Base-by-base conservation (phyloP, 139 green algal genomes). In the Volvox africanus region DNA sequence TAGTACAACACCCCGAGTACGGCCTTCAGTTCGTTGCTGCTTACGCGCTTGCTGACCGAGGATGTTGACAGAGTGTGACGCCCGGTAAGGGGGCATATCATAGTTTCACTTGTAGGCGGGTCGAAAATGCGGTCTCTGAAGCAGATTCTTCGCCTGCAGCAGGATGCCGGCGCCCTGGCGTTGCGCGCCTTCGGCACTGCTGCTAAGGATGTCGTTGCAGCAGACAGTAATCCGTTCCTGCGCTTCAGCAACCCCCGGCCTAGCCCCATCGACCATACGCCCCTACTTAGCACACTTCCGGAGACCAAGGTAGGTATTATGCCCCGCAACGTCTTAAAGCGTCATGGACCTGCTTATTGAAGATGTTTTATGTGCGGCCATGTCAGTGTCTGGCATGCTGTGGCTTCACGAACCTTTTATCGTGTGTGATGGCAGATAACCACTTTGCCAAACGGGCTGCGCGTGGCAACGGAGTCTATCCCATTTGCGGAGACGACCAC, bases 401-500 rank as follows among this genome's bases (percentile, higher is more conserved):
- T 33, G 9, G 71, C 71, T n/a, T 79, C 71, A 79, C 20, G 18
- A 28, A 6, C 65, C 11, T 65, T 9, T 65, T 67, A 62, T 84
- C 35, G 82, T 80, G 83, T 24, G 35, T 89, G 86, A 90, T 90
- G 86, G 86, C 96, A 99, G 96, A 96, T 99, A 62, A 99, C 98
- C 32, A 98, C 96, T 14, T 94, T 99, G 55, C 62, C 93, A 32
- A 99, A 98, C 92, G 98, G 98, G 35, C 91, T 99, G 87, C 94
- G 98, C 11, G 97, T 99, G n/a, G 97, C 97, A 1, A 98, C 96
- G 17, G 97, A 99, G 93, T 89, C 95, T 16, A 96, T 95, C 24
- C 97, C 98, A 6, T 95, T 96, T 77, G 95, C 98, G 0, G 94
- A 97, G 68, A 99, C 98, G 1, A 97, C 98, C 13, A 99, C 97